Evolutionary conservation across 306 rosid species (phyloP).

Genomic region (Urtica urens): DNA sequence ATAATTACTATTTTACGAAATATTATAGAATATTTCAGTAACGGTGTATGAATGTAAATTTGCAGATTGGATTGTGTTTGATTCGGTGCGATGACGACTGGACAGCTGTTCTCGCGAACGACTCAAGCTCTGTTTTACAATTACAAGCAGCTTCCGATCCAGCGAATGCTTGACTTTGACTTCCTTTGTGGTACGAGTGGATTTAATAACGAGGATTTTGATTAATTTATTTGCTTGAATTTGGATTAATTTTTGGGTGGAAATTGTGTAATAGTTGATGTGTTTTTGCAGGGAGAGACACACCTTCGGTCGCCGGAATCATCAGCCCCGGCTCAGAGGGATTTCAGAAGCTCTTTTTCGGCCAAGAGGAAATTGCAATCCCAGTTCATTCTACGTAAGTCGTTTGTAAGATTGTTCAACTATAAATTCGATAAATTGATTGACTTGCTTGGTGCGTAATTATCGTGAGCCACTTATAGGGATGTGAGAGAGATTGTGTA

Average conservation of each 20-base stretch:
- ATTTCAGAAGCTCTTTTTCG: constrained; percentile 93
- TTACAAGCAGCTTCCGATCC: constrained; percentile 96
- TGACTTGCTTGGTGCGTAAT: no score
- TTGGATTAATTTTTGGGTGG: constrained; percentile 1
- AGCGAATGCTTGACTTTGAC: constrained; percentile 99
- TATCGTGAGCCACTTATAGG: no score
- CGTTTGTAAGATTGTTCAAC: constrained; percentile 12
- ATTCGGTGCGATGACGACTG: constrained; percentile 63
- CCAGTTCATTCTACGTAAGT: constrained; percentile 88
- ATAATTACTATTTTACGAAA: background rate
- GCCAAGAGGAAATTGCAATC: constrained; percentile 96
- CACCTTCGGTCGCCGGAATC: constrained; percentile 98
- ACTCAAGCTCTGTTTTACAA: constrained; percentile 94
- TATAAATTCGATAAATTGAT: no score
- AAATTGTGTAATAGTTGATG: constrained; percentile 2
- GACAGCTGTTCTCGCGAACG: constrained; percentile 83
- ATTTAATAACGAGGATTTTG: background rate
- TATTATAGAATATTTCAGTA: background rate
- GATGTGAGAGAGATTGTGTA: no score
- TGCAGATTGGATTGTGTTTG: constrained; percentile 33
- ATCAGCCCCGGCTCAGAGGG: constrained; percentile 96
- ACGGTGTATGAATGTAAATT: background rate
- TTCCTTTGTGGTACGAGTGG: constrained; percentile 75
- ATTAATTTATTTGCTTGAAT: background rate
- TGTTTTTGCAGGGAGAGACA: constrained; percentile 66